Evolutionary conservation across 2,329 filamentous ascomycete species (phyloP).

Genomic region (Claviceps digitariae): DNA sequence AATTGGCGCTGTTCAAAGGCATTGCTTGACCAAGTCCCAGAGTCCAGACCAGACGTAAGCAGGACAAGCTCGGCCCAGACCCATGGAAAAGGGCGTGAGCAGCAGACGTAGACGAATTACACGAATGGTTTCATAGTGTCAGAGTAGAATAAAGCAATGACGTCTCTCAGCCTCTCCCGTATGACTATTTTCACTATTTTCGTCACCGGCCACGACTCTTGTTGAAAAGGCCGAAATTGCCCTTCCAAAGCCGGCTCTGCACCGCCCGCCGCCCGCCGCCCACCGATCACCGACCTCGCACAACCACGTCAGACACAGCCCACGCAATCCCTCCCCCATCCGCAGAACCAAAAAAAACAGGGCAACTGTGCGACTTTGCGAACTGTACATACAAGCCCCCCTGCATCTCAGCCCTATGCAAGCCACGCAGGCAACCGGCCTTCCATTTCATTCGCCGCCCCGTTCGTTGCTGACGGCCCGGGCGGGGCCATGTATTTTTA

Average conservation of each 20-base stretch:
- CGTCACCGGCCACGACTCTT: neutral
- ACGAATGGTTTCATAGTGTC: neutral
- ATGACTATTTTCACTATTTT: neutral
- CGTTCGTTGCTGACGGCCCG: no score
- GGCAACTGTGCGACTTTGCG: neutral
- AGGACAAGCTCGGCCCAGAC: neutral
- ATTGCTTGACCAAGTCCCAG: neutral
- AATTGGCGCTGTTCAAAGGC: neutral
- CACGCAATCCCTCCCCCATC: neutral
- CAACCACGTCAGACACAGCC: neutral
- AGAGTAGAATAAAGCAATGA: neutral
- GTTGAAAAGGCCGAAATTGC: neutral
- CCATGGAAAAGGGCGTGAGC: no score
- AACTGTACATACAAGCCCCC: neutral
- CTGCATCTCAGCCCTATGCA: neutral
- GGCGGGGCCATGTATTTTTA: no score
- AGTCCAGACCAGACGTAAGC: neutral
- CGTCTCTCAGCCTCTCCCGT: neutral
- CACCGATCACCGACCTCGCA: no score
- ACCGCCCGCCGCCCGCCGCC: no score
- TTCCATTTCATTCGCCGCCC: neutral
- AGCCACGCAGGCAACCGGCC: neutral
- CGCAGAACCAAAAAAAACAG: neutral
- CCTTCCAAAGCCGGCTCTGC: neutral
- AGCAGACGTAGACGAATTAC: no score